Conservation (phyloP, 257 asterid species). For the Forsythia suspensa region DNA sequence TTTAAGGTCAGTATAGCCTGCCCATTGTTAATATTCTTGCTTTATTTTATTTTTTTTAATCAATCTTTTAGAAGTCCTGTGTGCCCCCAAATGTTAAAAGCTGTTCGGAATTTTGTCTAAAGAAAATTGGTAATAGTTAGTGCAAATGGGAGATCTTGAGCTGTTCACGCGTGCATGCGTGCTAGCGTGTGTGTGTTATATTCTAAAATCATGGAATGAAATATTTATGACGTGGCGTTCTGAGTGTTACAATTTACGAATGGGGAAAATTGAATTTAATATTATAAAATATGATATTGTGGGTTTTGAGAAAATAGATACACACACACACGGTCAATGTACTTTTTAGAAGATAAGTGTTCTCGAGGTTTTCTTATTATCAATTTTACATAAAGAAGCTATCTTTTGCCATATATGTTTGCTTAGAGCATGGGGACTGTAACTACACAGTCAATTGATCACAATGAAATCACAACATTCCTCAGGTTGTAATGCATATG, state of each 20-base stretch:
- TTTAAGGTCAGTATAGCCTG: slow-evolving; percentile 45
- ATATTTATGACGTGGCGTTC: not conserved
- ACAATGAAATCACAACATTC: not conserved
- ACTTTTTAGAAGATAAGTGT: not conserved
- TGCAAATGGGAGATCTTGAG: slow-evolving; percentile 12
- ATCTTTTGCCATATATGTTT: not conserved
- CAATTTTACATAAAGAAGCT: not conserved
- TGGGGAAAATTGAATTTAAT: not conserved
- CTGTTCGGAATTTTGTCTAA: not conserved
- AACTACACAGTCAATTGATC: not conserved
- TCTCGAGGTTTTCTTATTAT: not conserved
- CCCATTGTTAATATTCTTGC: not conserved
- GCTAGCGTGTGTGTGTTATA: not conserved
- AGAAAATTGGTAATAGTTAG: not conserved
- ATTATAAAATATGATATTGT: not conserved
- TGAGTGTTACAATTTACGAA: not conserved
- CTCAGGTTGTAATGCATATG: not conserved
- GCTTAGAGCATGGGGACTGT: not conserved
- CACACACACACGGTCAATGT: not conserved
- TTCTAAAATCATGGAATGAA: not conserved
- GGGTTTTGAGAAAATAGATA: not conserved
- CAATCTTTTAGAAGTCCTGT: not conserved
- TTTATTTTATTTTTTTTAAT: not conserved
- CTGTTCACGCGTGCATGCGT: not conserved
- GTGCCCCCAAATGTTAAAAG: not conserved